Base-by-base conservation (phyloP, 1,139 yeast species). In the Geotrichum citri-aurantii region DNA sequence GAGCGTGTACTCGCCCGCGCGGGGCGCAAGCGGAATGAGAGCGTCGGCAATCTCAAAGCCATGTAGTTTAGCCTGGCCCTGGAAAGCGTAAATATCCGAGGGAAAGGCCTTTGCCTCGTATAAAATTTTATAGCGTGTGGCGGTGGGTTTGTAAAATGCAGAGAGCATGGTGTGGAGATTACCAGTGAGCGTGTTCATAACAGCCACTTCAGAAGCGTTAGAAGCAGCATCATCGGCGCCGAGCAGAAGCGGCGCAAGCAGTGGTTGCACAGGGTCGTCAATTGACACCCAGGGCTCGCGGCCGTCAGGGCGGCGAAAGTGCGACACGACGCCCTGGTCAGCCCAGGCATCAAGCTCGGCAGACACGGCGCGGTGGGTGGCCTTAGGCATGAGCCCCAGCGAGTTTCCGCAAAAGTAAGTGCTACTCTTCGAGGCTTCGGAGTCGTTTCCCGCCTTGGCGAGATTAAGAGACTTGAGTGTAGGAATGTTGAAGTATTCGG, bases 71-170 rank as follows among this genome's bases (percentile, higher is more conserved):
- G 82, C 91, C 69, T 88, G 83, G 68, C 90, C 88, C 64, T 82
- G 78, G 63, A 92, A 83, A 1, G 97, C 95, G 73, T 91, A 92
- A 72, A 82, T 88, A 70, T 92, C 98, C 0, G 96, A 87, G 1
- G 98, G 97, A 69, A 92, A 92, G 0, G 97, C 95, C 60, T 85
- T 86, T 65, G 84, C 84, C 68, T 92, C 97, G 70, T 88, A 88
- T 62, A 92, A 69, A 55, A 92, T 88, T 75, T 90, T 90, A 62
- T 81, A 79, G 63, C 85, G 79, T 1, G 80, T 81, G 8, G 68
- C 64, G 5, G 63, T 55, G 0, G 97, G 97, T 63, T 77, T 79
- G 73, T 90, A 92, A 69, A 92, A 92, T 27, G 89, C 80, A 8
- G 84, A 73, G 63, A 92, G 73, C 67, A 91, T 74, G 0, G 92